Percentiles rank a stretch among this genome's conserved stretches.
Conservation (phyloP, 2,329 filamentous ascomycete species). For the Sporothrix euskadiensis region DNA sequence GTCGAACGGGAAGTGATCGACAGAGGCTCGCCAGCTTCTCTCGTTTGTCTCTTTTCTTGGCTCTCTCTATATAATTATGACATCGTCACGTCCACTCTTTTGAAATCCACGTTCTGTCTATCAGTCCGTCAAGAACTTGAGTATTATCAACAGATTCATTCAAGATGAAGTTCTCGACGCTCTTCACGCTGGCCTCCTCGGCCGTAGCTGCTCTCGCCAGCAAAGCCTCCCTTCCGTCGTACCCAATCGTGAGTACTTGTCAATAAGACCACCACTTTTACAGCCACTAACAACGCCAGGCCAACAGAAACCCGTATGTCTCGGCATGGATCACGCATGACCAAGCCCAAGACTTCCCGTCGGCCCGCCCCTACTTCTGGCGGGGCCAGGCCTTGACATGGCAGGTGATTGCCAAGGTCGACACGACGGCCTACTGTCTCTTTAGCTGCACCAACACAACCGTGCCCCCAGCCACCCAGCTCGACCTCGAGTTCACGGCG, state of each 20-base stretch:
- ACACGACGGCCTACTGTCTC: slow-evolving; percentile 38
- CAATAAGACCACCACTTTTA: background rate
- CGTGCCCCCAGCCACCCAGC: slow-evolving; percentile 32
- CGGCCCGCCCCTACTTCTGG: slow-evolving; percentile 40
- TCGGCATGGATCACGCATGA: slow-evolving; percentile 41
- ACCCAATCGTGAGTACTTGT: slow-evolving; percentile 16
- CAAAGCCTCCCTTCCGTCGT: slow-evolving; percentile 19
- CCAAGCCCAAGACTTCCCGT: slow-evolving; percentile 34
- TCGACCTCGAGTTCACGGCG: slow-evolving; percentile 37
- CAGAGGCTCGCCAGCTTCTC: background rate
- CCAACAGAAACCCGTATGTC: slow-evolving; percentile 39
- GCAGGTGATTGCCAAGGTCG: slow-evolving; percentile 40
- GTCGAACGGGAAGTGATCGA: background rate
- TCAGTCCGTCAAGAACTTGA: background rate
- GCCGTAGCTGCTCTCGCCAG: background rate
- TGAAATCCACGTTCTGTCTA: background rate
- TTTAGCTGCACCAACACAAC: slow-evolving; percentile 37
- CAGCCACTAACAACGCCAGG: slow-evolving; percentile 20
- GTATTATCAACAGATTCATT: background rate
- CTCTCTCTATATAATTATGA: background rate
- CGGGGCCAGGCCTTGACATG: slow-evolving; percentile 39
- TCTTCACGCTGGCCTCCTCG: background rate
- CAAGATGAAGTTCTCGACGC: slow-evolving; percentile 1
- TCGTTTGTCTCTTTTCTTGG: background rate
- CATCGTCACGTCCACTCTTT: background rate